phyloP scores from a whole-genome alignment of 257 asterid genomes.

The Fraxinus pennsylvanica region DNA sequence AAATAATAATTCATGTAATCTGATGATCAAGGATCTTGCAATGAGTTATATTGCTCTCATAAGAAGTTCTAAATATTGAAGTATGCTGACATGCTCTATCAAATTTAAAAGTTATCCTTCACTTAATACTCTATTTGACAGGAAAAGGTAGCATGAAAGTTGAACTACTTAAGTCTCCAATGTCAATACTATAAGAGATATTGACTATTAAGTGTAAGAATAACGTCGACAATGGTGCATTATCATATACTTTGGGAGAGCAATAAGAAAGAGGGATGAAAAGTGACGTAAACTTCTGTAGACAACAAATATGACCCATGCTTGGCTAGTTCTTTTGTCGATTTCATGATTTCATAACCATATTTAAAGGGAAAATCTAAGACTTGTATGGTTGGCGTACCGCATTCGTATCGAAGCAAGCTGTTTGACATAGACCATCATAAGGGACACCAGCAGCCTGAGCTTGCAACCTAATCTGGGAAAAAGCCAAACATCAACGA shows the following conservation, averaged over 20 bases:
- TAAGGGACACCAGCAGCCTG: conserved; percentile 82
- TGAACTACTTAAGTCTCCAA: neutral
- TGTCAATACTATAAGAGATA: neutral
- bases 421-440: conserved; percentile 33
- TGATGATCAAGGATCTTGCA: neutral
- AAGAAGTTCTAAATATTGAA: neutral
- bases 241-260: neutral
- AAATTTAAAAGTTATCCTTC: neutral
- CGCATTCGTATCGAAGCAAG: conserved; percentile 29
- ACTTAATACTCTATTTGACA: neutral
- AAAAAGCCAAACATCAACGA: conserved; percentile 24
- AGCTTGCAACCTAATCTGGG: conserved; percentile 88
- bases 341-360: neutral
- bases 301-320: neutral
- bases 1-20: neutral
- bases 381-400: conserved; percentile 27
- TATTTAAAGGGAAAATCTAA: neutral
- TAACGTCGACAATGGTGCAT: conserved; percentile 8
- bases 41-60: neutral
- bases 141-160: neutral
- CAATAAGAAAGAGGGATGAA: neutral
- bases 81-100: neutral
- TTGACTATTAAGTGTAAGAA: neutral
- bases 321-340: neutral
- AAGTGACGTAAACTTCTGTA: neutral